Base-by-base conservation (phyloP, 257 asterid species). In the Verbascum thapsus region DNA sequence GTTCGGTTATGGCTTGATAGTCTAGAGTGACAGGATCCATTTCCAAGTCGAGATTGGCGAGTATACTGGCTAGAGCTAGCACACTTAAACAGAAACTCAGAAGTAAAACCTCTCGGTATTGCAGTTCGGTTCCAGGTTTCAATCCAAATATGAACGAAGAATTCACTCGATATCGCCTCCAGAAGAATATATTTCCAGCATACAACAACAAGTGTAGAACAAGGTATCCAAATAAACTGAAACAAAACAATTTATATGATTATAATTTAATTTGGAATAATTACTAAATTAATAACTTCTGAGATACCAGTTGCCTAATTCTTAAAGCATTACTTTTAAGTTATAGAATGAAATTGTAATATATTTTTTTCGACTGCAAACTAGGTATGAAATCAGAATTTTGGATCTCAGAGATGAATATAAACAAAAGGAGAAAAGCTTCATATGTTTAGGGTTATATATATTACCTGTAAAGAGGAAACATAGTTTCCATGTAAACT, bases 391-490 rank as follows among this genome's bases (percentile, higher is more conserved):
- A 1, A 5, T 26, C 5, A 26, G 32, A 5, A 26, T 26, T n/a
- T 26, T 26, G 32, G 32, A 5, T 26, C 32, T 5, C 32, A 26
- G 32, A 26, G 5, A 5, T 26, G 32, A 26, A 26, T 26, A 26
- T 5, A 26, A 26, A 26, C 3, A 26, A 26, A 26, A 26, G 5
- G 32, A 26, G 32, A 26, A n/a, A n/a, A n/a, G n/a, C n/a, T n/a
- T n/a, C n/a, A n/a, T n/a, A n/a, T n/a, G n/a, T n/a, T n/a, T n/a
- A n/a, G n/a, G n/a, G n/a, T n/a, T n/a, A n/a, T n/a, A 22, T 8
- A 44, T 37, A 22, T 2, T 50, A 84, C 87, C 85, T 84, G 72
- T 81, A 84, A 66, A 84, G 88, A 23, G 88, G 91, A 54, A 79
- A 81, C 83, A 84, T 78, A 52, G 82, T 81, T 37, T 76, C 80